These are phyloP conservation scores for Globisporangium solare DNA, from an alignment of 352 stramenopile genomes.

Conservation along the genomic window DNA sequence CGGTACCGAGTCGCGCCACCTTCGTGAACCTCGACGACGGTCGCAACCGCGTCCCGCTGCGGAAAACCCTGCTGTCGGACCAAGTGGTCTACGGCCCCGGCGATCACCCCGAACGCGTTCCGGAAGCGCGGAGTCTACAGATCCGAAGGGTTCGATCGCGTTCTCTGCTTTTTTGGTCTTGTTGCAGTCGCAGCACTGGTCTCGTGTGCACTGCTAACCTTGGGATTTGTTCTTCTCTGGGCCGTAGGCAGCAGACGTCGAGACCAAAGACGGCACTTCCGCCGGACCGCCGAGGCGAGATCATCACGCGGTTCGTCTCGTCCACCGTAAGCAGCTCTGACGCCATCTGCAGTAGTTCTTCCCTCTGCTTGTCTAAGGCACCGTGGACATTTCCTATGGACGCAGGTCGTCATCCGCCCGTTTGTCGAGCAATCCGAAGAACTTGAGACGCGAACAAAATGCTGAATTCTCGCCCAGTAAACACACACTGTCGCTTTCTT, in stretches of 20 bases:
- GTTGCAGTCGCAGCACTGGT: no score
- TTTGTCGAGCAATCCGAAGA: conserved; percentile 27
- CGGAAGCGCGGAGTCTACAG: conserved; percentile 4
- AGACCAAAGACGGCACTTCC: conserved; percentile 30
- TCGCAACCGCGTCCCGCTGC: conserved; percentile 56
- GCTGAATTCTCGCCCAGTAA: conserved; percentile 5
- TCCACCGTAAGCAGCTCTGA: conserved; percentile 26
- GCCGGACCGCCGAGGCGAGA: conserved; percentile 26
- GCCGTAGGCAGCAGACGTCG: neutral
- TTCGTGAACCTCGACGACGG: conserved; percentile 58
- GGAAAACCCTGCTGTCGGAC: conserved; percentile 41
- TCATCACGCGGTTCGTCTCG: conserved; percentile 40
- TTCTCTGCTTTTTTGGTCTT: neutral
- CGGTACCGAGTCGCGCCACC: conserved; percentile 1
- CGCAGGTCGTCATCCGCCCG: conserved; percentile 50
- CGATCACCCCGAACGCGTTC: conserved; percentile 47
- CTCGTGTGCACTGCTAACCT: no score
- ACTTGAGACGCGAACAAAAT: conserved; percentile 4
- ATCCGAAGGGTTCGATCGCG: no score
- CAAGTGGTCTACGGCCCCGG: conserved; percentile 62
- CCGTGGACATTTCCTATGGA: no score
- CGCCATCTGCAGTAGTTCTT: no score
- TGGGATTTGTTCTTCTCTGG: neutral
- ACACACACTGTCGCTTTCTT: neutral
- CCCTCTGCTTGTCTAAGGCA: neutral